Evolutionary conservation across 148 eudicot species (phyloP).

Genomic region (Rhododendron griersonianum): DNA sequence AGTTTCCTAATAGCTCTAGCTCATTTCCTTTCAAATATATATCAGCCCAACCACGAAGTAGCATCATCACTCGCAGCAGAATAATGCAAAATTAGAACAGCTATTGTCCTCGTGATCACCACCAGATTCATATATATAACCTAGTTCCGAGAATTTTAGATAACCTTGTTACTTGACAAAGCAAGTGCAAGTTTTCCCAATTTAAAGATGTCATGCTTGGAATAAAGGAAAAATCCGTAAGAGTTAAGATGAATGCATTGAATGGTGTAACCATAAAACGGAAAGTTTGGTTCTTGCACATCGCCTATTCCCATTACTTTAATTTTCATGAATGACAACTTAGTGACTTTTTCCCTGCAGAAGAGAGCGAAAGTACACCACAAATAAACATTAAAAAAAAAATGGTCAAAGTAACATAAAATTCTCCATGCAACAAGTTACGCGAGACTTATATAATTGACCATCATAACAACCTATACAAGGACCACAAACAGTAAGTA

Average conservation of each 20-base stretch:
- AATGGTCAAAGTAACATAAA: neutral
- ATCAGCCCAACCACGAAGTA: neutral
- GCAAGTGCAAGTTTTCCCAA: neutral
- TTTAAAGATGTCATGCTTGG: neutral
- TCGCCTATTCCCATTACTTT: neutral
- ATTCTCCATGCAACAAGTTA: neutral
- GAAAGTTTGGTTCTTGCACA: neutral
- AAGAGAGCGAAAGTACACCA: neutral
- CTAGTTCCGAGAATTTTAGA: neutral
- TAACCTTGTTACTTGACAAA: neutral
- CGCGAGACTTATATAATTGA: neutral
- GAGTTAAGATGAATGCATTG: neutral
- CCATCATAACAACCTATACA: neutral
- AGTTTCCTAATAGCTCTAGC: neutral
- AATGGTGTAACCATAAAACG: neutral
- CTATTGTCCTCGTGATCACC: neutral
- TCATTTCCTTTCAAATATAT: neutral
- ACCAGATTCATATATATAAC: neutral
- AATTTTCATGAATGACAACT: neutral
- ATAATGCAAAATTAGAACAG: neutral
- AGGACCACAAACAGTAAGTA: conserved; percentile 2
- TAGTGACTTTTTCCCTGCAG: neutral
- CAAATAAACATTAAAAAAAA: neutral
- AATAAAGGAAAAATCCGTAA: neutral
- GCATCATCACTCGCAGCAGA: neutral